A percentile compares a stretch with the other conserved stretches of the same genome.
Conservation (phyloP, 148 eudicot species). For the Dianthus caryophyllus region DNA sequence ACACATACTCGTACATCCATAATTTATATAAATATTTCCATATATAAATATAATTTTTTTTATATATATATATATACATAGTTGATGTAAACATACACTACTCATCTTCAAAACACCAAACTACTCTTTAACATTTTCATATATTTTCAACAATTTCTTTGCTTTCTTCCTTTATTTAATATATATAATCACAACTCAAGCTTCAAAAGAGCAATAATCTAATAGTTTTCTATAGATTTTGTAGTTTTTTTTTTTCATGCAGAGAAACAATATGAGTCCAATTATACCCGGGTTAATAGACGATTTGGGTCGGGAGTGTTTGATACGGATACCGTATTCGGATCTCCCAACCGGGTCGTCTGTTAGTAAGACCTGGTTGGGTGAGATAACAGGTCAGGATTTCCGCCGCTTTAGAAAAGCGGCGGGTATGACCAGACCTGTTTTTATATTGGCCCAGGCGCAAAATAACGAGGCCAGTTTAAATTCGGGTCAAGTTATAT, state of each 20-base stretch:
- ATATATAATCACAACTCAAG: not conserved
- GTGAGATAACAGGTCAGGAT: constrained; percentile 34
- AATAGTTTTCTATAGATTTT: too few relatives aligned
- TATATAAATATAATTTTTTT: too few relatives aligned
- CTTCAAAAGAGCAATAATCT: too few relatives aligned
- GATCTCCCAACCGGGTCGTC: constrained; percentile 38
- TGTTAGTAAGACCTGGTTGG: constrained; percentile 50
- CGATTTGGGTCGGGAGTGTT: constrained; percentile 61
- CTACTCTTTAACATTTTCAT: not conserved
- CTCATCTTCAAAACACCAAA: not conserved
- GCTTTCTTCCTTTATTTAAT: not conserved
- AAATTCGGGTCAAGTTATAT: constrained; percentile 4
- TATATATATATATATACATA: too few relatives aligned
- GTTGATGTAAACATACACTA: not conserved
- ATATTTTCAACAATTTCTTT: not conserved
- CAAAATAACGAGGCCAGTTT: constrained; percentile 18
- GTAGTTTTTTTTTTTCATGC: too few relatives aligned
- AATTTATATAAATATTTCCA: too few relatives aligned
- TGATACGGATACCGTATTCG: constrained; percentile 44
- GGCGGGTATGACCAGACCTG: constrained; percentile 37
- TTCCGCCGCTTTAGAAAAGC: constrained; percentile 38
- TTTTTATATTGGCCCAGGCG: constrained; percentile 57
- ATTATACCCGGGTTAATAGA: constrained; percentile 59
- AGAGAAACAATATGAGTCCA: constrained; percentile 39
- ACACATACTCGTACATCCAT: not conserved